Percentiles rank a stretch among this genome's conserved stretches.
Conservation (phyloP, 208 protist species). For the Acanthamoeba castellanii region DNA sequence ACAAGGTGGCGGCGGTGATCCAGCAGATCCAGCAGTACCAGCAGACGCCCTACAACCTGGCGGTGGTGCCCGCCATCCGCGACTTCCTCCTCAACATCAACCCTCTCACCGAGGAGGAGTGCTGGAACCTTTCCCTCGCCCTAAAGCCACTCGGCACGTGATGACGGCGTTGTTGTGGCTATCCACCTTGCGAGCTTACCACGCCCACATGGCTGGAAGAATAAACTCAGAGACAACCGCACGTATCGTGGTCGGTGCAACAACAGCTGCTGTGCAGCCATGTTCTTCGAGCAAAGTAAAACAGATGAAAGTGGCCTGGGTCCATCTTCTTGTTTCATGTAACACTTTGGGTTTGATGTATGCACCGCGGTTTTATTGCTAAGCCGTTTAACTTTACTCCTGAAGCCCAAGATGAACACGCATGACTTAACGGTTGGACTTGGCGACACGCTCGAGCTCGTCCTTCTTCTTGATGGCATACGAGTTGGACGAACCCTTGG, state of each 20-base stretch:
- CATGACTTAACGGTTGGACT: slow-evolving; percentile 97
- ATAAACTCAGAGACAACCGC: too few relatives aligned
- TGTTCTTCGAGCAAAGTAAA: too few relatives aligned
- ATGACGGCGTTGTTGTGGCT: neutral
- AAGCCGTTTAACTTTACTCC: slow-evolving; percentile 59
- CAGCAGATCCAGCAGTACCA: slow-evolving; percentile 75
- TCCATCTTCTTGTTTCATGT: too few relatives aligned
- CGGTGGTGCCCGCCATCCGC: neutral
- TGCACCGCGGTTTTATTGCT: slow-evolving; percentile 1
- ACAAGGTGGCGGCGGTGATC: slow-evolving; percentile 62
- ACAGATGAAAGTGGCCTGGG: too few relatives aligned
- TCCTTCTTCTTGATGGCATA: slow-evolving; percentile 99
- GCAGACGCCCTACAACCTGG: slow-evolving; percentile 66
- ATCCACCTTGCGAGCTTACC: too few relatives aligned
- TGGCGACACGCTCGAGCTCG: slow-evolving; percentile 99
- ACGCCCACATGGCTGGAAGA: too few relatives aligned
- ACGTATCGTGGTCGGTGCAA: too few relatives aligned
- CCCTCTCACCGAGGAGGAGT: slow-evolving; percentile 54
- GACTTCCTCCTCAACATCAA: slow-evolving; percentile 60
- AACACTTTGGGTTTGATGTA: neutral
- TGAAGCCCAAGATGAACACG: neutral
- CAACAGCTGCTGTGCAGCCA: too few relatives aligned
- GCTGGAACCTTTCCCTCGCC: slow-evolving; percentile 41
- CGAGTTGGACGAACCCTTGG: slow-evolving; percentile 98
- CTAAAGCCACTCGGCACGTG: slow-evolving; percentile 47